These are phyloP conservation scores for Strigomonas galati DNA, from an alignment of 208 protist genomes.

Conservation along the genomic window DNA sequence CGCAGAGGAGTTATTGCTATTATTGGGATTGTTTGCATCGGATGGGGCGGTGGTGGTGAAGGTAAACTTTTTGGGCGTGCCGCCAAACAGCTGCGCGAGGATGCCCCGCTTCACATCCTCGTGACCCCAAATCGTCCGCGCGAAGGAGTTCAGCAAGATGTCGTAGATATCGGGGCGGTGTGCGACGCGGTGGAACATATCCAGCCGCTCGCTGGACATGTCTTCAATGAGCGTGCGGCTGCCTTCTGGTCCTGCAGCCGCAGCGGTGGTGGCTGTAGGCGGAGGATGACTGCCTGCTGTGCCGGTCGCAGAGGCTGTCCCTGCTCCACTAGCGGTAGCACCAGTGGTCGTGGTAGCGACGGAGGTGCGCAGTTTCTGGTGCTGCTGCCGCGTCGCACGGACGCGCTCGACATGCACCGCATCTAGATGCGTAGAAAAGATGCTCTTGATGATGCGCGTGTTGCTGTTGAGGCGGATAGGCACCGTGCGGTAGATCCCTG, in stretches of 20 bases:
- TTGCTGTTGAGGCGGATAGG: slow-evolving; percentile 93
- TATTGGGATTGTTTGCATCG: too few species aligned
- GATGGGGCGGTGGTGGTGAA: slow-evolving; percentile 16
- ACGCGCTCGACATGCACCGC: slow-evolving; percentile 95
- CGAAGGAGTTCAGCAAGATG: slow-evolving; percentile 92
- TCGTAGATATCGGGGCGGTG: slow-evolving; percentile 95
- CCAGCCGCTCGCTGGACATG: slow-evolving; percentile 58
- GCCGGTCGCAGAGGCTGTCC: slow-evolving; percentile 6
- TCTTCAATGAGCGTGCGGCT: slow-evolving; percentile 7
- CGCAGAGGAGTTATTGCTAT: slow-evolving; percentile 2
- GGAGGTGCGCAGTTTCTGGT: slow-evolving; percentile 12
- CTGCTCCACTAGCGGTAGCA: background rate
- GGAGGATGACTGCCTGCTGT: slow-evolving; percentile 4
- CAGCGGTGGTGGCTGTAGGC: background rate
- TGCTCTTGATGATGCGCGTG: slow-evolving; percentile 90
- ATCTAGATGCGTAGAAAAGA: slow-evolving; percentile 98
- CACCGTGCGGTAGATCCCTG: slow-evolving; percentile 96
- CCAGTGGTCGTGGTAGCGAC: background rate
- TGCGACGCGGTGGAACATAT: slow-evolving; percentile 76
- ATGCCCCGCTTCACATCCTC: slow-evolving; percentile 99
- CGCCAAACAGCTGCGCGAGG: slow-evolving; percentile 98
- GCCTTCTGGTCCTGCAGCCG: background rate
- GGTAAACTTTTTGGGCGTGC: slow-evolving; percentile 92
- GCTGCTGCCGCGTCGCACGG: slow-evolving; percentile 31
- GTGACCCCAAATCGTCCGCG: slow-evolving; percentile 97